Conservation (phyloP, 208 protist genomes). For the Leishmania aethiopica region DNA sequence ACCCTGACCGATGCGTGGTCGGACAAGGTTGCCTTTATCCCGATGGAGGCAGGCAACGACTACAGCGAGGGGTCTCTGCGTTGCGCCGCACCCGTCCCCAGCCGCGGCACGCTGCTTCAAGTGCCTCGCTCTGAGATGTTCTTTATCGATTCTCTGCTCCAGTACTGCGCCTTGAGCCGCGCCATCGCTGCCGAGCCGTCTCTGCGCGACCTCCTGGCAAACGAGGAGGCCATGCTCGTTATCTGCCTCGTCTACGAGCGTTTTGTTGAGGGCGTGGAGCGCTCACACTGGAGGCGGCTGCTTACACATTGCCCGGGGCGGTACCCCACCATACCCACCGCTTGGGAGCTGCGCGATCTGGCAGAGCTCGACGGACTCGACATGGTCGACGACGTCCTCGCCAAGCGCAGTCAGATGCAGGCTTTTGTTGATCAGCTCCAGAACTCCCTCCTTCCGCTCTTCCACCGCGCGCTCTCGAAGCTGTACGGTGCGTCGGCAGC, state of each 20-base stretch:
- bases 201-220: slow-evolving; percentile 45
- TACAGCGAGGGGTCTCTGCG: slow-evolving; percentile 74
- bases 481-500: background rate
- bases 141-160: slow-evolving; percentile 53
- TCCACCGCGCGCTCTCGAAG: slow-evolving; percentile 34
- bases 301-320: slow-evolving; percentile 52
- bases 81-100: slow-evolving; percentile 46
- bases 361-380: slow-evolving; percentile 76
- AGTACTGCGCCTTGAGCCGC: slow-evolving; percentile 57
- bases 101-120: slow-evolving; percentile 70
- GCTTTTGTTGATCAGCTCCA: slow-evolving; percentile 51
- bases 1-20: slow-evolving; percentile 19
- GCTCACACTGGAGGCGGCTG: slow-evolving; percentile 73
- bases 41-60: slow-evolving; percentile 37
- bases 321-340: slow-evolving; percentile 78
- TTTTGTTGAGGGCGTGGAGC: slow-evolving; percentile 40
- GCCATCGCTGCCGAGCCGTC: slow-evolving; percentile 39
- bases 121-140: slow-evolving; percentile 78
- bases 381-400: slow-evolving; percentile 81
- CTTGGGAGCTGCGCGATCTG: slow-evolving; percentile 71
- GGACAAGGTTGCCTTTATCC: slow-evolving; percentile 33
- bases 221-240: slow-evolving; percentile 83
- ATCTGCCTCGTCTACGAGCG: slow-evolving; percentile 81
- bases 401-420: slow-evolving; percentile 51
- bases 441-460: slow-evolving; percentile 33